Conservation (phyloP, 169 alveolate species). For the Cryptosporidium viatorum region DNA sequence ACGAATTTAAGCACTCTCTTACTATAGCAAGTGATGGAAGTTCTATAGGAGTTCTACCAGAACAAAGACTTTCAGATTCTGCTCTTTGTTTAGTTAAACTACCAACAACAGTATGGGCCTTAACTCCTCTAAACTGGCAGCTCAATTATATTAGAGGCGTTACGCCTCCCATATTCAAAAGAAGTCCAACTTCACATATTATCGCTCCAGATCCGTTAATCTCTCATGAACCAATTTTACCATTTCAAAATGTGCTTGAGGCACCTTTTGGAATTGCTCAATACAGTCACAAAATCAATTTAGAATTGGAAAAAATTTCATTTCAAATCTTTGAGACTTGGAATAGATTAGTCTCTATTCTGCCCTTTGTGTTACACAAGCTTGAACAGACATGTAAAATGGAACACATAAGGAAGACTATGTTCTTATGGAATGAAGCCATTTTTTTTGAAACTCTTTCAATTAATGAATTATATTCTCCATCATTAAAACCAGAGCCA, state of each 20-base stretch:
- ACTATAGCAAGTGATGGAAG: conserved; percentile 53
- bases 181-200: conserved; percentile 12
- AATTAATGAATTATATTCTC: conserved; percentile 19
- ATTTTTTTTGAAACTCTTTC: conserved; percentile 58
- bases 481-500: conserved; percentile 58
- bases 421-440: conserved; percentile 68
- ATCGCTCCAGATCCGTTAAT: conserved; percentile 16
- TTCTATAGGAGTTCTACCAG: conserved; percentile 30
- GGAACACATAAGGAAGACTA: conserved; percentile 70
- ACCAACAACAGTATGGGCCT: conserved; percentile 53
- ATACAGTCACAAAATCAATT: conserved; percentile 19
- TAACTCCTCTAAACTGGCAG: conserved; percentile 72
- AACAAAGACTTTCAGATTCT: conserved; percentile 44
- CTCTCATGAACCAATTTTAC: conserved; percentile 5
- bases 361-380: conserved; percentile 44
- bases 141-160: conserved; percentile 57
- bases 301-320: conserved; percentile 29
- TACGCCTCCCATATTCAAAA: conserved; percentile 69
- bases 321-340: conserved; percentile 43
- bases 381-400: conserved; percentile 50
- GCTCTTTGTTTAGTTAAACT: conserved; percentile 36
- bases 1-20: conserved; percentile 26
- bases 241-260: conserved; percentile 36
- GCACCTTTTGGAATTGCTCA: conserved; percentile 70
- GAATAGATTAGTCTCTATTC: conserved; percentile 33